These are phyloP conservation scores for Chlorella ohadii DNA, from an alignment of 139 green algal genomes.

Conservation along the genomic window DNA sequence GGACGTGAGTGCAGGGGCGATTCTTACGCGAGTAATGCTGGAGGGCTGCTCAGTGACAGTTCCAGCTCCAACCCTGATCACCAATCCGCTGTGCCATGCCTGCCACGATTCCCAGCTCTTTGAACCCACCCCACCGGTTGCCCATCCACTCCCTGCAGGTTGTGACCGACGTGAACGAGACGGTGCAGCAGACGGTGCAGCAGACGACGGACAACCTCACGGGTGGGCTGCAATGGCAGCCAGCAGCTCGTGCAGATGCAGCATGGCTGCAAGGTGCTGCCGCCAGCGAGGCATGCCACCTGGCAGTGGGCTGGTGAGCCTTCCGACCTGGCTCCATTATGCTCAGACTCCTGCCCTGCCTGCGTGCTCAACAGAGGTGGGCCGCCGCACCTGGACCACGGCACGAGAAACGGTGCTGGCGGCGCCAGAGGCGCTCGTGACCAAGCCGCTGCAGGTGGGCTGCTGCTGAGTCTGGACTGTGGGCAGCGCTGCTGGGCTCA, in stretches of 20 bases:
- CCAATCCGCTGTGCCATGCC: no score
- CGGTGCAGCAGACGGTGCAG: constrained; percentile 34
- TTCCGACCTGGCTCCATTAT: no score
- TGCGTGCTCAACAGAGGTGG: constrained; percentile 1
- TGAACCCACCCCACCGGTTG: no score
- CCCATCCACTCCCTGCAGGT: no score
- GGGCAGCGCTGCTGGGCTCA: neutral
- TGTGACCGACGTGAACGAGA: constrained; percentile 65
- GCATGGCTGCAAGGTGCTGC: no score
- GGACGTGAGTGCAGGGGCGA: constrained; percentile 62
- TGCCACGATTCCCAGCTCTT: no score
- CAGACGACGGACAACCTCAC: constrained; percentile 51
- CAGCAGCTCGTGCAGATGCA: neutral
- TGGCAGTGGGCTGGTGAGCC: no score
- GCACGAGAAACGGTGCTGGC: constrained; percentile 10
- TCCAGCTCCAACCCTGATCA: no score
- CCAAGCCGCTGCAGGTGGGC: constrained; percentile 15
- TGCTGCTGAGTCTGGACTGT: neutral
- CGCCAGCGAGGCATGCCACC: no score
- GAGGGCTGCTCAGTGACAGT: no score
- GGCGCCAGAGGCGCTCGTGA: constrained; percentile 8
- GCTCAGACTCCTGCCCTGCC: no score
- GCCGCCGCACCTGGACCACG: constrained; percentile 33
- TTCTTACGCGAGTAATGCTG: no score
- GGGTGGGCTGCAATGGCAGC: neutral